Evolutionary conservation across 1,284 basidiomycete genomes (phyloP).

Genomic region (Jaminaea rosea): DNA sequence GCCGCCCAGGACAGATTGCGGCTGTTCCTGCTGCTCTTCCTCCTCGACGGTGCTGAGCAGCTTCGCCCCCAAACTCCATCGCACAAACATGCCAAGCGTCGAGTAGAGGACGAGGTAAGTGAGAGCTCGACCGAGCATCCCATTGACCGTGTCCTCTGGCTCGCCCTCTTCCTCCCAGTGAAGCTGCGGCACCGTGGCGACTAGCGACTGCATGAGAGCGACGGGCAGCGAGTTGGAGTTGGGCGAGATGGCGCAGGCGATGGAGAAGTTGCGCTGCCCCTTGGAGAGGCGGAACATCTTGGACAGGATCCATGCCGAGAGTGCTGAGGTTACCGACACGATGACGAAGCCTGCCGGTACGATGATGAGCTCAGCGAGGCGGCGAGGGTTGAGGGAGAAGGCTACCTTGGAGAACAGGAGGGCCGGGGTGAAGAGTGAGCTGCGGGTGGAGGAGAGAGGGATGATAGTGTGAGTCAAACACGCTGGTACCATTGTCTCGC

Average conservation of each 20-base stretch:
- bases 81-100: conserved; percentile 70
- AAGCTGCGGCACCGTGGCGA: conserved; percentile 70
- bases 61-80: conserved; percentile 50
- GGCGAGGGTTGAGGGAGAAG: conserved; percentile 58
- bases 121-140: conserved; percentile 82
- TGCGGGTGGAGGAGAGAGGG: too few relatives aligned
- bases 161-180: conserved; percentile 61
- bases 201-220: conserved; percentile 80
- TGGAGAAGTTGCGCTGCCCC: conserved; percentile 49
- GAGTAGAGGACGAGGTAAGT: conserved; percentile 87
- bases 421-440: conserved; percentile 80
- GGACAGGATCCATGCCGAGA: conserved; percentile 41
- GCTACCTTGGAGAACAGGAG: conserved; percentile 89
- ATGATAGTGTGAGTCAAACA: too few relatives aligned
- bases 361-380: conserved; percentile 79
- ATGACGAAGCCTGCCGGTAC: conserved; percentile 71
- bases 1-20: not conserved
- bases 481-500: too few relatives aligned
- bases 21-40: conserved; percentile 3
- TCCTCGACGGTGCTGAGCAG: conserved; percentile 48
- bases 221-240: conserved; percentile 90
- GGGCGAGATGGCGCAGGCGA: conserved; percentile 42
- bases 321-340: conserved; percentile 48
- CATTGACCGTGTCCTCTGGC: conserved; percentile 65
- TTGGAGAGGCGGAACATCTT: conserved; percentile 39